Conservation (phyloP, 441 rosid genomes). For the Arabidopsis lyrata region DNA sequence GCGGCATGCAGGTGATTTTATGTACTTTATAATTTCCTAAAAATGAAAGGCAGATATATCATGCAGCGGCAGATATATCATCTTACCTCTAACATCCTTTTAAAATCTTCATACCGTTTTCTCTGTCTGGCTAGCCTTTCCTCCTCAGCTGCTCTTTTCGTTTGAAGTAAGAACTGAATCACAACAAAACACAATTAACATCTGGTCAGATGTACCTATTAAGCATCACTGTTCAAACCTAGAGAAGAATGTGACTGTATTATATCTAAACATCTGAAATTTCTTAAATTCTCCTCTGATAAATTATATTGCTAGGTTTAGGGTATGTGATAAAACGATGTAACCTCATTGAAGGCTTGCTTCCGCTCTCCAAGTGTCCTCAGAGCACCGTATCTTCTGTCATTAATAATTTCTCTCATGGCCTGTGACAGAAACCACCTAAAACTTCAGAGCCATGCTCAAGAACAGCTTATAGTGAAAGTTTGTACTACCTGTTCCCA, state of each 20-base stretch:
- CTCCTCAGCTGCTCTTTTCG: slow-evolving; percentile 66
- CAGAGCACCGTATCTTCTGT: slow-evolving; percentile 72
- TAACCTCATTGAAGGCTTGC: slow-evolving; percentile 75
- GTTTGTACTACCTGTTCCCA: slow-evolving; percentile 75
- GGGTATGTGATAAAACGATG: slow-evolving; percentile 20
- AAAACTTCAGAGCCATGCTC: slow-evolving; percentile 44
- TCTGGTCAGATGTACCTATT: slow-evolving; percentile 10
- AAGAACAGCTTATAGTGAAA: slow-evolving; percentile 31
- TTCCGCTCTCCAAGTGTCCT: slow-evolving; percentile 84
- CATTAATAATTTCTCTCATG: slow-evolving; percentile 74
- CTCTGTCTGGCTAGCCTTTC: slow-evolving; percentile 61
- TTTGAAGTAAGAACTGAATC: slow-evolving; percentile 64
- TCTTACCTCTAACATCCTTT: slow-evolving; percentile 72
- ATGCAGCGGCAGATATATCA: slow-evolving; percentile 31
- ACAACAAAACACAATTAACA: slow-evolving; percentile 21
- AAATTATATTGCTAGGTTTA: slow-evolving; percentile 17
- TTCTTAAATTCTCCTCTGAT: slow-evolving; percentile 3
- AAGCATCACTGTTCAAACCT: slow-evolving; percentile 32
- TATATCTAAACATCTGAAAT: slow-evolving; percentile 24
- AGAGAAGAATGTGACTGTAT: slow-evolving; percentile 19
- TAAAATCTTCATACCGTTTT: slow-evolving; percentile 64
- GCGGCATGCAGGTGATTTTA: slow-evolving; percentile 8
- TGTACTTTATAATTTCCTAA: slow-evolving; percentile 10
- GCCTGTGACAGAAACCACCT: slow-evolving; percentile 51
- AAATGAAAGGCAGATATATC: slow-evolving; percentile 25